Evolutionary conservation across 2,329 filamentous ascomycete species (phyloP).

Genomic region (Aspergillus sp.): DNA sequence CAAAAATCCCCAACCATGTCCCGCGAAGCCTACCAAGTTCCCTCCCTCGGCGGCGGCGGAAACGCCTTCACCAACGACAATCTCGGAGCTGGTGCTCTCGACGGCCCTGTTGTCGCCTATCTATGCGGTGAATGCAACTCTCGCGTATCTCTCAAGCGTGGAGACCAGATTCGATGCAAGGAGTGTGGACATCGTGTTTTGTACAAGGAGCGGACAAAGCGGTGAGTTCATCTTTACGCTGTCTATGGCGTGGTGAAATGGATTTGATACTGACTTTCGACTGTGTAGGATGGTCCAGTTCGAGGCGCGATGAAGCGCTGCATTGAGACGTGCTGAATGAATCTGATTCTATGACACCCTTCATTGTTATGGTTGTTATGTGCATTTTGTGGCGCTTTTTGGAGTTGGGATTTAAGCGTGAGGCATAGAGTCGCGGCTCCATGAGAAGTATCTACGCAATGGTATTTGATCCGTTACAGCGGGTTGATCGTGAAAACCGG

Average conservation of each 20-base stretch:
- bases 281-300: constrained; percentile 89
- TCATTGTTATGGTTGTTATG: constrained; percentile 21
- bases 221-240: constrained; percentile 58
- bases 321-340: not conserved
- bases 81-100: constrained; percentile 44
- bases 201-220: constrained; percentile 97
- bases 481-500: not conserved
- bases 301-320: constrained; percentile 72
- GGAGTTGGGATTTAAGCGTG: constrained; percentile 15
- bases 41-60: constrained; percentile 49
- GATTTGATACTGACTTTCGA: not conserved
- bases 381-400: constrained; percentile 35
- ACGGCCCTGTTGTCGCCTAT: constrained; percentile 64
- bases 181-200: constrained; percentile 93
- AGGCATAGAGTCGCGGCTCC: not conserved
- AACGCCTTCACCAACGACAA: constrained; percentile 43
- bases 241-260: not conserved
- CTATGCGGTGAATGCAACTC: constrained; percentile 82
- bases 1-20: constrained; percentile 47
- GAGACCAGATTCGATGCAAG: constrained; percentile 81
- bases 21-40: constrained; percentile 76
- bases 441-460: not conserved
- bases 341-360: not conserved
- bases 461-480: not conserved
- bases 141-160: constrained; percentile 72